phyloP scores from a whole-genome alignment of 2,329 filamentous ascomycete species.

The Xylariales sp. region DNA sequence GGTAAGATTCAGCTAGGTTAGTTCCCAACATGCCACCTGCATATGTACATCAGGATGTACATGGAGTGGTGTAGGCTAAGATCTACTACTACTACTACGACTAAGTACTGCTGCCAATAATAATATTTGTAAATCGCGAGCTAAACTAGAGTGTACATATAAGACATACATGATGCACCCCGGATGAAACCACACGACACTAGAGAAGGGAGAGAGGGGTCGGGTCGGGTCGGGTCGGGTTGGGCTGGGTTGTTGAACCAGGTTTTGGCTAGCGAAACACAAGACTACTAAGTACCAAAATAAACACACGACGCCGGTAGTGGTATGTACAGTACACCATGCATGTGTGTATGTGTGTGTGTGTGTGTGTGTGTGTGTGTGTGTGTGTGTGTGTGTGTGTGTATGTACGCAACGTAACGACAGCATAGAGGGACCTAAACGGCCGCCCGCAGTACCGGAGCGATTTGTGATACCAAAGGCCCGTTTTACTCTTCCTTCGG shows the following conservation, averaged over 20 bases:
- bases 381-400: conserved; percentile 7
- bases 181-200: conserved; percentile 32
- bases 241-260: conserved; percentile 2
- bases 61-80: background rate
- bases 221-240: too few species aligned
- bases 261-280: conserved; percentile 18
- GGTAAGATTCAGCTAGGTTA: too few species aligned
- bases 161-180: conserved; percentile 39
- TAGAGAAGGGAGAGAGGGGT: background rate
- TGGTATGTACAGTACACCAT: too few species aligned
- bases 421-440: background rate
- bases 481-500: conserved; percentile 12
- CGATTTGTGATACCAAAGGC: conserved; percentile 6
- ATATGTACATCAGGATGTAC: background rate
- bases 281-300: background rate
- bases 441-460: background rate
- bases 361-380: too few species aligned
- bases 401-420: conserved; percentile 5
- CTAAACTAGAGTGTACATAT: conserved; percentile 22
- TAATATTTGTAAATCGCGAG: conserved; percentile 9
- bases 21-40: background rate
- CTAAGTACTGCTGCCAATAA: conserved; percentile 5
- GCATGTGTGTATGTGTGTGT: too few species aligned
- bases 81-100: background rate
- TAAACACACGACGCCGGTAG: background rate